Percentiles rank a stretch among this genome's conserved stretches.
phyloP scores from a whole-genome alignment of 2,329 filamentous ascomycete species.

The Colletotrichum spaethianum region DNA sequence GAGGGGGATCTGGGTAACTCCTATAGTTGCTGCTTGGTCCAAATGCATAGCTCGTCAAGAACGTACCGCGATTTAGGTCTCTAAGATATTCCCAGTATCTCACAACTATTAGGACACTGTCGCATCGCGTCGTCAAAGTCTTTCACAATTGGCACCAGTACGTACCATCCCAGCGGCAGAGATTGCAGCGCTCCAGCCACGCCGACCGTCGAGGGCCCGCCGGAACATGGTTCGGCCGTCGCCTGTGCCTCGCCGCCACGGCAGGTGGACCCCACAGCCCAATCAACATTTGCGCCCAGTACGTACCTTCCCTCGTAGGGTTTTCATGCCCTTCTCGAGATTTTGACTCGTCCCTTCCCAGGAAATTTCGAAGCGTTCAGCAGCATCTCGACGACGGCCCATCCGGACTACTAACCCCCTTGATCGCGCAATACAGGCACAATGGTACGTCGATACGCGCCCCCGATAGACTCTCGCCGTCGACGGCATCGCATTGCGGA shows the following conservation, averaged over 20 bases:
- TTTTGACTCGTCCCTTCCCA: conserved; percentile 53
- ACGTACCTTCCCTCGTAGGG: conserved; percentile 52
- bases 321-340: conserved; percentile 60
- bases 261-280: background rate
- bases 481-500: background rate
- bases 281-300: conserved; percentile 24
- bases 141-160: background rate
- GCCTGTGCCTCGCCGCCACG: conserved; percentile 22
- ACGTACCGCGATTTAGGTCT: too few species aligned
- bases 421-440: conserved; percentile 65
- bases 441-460: conserved; percentile 60
- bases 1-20: too few species aligned
- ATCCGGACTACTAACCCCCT: conserved; percentile 48
- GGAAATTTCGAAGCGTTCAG: conserved; percentile 45
- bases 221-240: conserved; percentile 37
- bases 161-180: background rate
- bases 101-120: too few species aligned
- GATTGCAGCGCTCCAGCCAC: background rate
- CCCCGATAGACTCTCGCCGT: conserved; percentile 17
- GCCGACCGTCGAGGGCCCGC: background rate
- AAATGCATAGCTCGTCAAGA: too few species aligned
- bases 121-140: too few species aligned
- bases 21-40: too few species aligned
- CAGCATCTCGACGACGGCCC: conserved; percentile 41
- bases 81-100: too few species aligned